Evolutionary conservation across 2,329 filamentous ascomycete species (phyloP), one percentile per base, ranked within the genome.

Genomic region (Chrysoporthe deuterocubensis): DNA sequence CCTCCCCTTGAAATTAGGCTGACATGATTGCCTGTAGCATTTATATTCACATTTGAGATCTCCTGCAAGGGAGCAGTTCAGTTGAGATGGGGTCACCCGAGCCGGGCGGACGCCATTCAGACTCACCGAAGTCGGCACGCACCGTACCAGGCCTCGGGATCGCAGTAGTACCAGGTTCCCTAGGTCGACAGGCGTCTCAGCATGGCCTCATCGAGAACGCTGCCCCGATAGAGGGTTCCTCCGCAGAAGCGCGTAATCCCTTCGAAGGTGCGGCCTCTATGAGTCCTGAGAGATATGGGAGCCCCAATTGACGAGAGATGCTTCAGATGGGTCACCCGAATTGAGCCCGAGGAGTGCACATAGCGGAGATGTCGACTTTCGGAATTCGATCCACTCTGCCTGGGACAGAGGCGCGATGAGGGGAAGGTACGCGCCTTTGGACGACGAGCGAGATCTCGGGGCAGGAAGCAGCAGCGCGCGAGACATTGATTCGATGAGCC

Each of bases 381-480:
- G 56, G 46, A 48, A 46, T 4, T 67, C 68, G n/a, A 56, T 68
- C 46, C 67, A 67, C 40, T 60, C 62, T 11, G 68, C 68, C 7
- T 69, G 68, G 68, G 68, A 68, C n/a, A 61, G 59, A 34, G 68
- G 65, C 32, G 61, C 68, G 6, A 34, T 40, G 13, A 44, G 50
- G 50, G 67, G 64, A n/a, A 42, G 5, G 11, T 68, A 68, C 26
- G 43, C 40, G 18, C 59, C 21, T 18, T 34, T 48, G 59, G 46
- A 26, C 18, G 54, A 34, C 13, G 64, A 63, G 34, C 42, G 46
- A 18, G 44, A 32, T 18, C 32, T 58, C 6, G 52, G 65, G 44
- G 14, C 14, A 34, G 21, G n/a, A 14, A 11, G 48, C 26, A 21
- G 42, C 40, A 42, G n/a, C 16, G 18, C 40, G 21, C 21, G 16